Conservation (phyloP, 371 early-diverging fungal genomes). For the Circinella umbellata region DNA sequence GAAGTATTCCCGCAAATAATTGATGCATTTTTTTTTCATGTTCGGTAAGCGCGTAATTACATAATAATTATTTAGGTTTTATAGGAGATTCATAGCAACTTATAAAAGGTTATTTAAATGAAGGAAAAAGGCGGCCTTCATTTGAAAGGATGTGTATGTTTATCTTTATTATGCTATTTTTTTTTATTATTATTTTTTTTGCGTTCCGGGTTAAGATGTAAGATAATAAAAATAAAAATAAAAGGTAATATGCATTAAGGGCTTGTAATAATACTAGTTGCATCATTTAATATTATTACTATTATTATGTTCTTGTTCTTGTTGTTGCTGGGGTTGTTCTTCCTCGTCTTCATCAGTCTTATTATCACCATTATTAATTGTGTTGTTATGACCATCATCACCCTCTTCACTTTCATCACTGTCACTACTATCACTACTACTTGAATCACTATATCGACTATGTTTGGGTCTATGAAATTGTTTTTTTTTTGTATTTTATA, state of each 20-base stretch:
- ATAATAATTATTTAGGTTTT: too few relatives aligned
- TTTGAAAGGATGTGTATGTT: too few relatives aligned
- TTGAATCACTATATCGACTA: background rate
- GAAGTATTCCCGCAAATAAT: too few relatives aligned
- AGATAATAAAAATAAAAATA: background rate
- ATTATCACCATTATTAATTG: background rate
- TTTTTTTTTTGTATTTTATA: background rate
- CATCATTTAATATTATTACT: background rate
- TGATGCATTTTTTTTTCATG: too few relatives aligned
- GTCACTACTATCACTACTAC: background rate
- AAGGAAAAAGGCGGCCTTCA: too few relatives aligned
- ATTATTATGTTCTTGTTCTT: background rate
- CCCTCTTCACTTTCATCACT: slow-evolving; percentile 1
- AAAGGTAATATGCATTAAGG: background rate
- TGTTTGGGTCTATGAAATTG: background rate
- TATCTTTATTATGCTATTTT: too few relatives aligned
- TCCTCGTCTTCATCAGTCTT: background rate
- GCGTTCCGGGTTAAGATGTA: too few relatives aligned
- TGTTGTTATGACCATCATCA: background rate
- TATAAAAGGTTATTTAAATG: too few relatives aligned
- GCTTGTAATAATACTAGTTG: background rate
- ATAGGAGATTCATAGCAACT: too few relatives aligned
- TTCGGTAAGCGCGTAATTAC: too few relatives aligned
- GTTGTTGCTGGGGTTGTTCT: background rate
- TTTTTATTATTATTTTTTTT: too few relatives aligned